phyloP scores from a whole-genome alignment of 768 basidiomycete genomes.

The Rickenella mellea region DNA sequence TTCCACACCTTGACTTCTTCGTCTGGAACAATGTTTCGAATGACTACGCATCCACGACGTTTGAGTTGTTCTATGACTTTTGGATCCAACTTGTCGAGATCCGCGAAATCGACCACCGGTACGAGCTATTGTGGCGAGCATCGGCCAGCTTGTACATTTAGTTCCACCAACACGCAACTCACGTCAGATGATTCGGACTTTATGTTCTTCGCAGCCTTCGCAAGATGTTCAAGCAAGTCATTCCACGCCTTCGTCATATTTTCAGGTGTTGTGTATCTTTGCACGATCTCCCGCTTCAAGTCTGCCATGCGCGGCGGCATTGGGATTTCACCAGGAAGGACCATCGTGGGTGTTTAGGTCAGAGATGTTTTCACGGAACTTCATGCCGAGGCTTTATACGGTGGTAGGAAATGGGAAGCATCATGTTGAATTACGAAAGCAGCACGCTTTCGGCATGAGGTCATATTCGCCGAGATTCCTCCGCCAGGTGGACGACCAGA shows the following conservation, averaged over 20 bases:
- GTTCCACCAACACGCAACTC: slow-evolving; percentile 10
- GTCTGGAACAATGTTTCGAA: slow-evolving; percentile 50
- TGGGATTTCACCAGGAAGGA: too few species aligned
- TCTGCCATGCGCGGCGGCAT: slow-evolving; percentile 43
- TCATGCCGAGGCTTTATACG: too few species aligned
- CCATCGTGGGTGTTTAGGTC: too few species aligned
- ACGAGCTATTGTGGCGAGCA: slow-evolving; percentile 33
- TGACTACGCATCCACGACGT: slow-evolving; percentile 49
- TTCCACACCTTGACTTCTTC: slow-evolving; percentile 51
- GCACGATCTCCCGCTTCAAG: slow-evolving; percentile 48
- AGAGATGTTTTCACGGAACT: too few species aligned
- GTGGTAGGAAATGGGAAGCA: too few species aligned
- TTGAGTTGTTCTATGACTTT: slow-evolving; percentile 42
- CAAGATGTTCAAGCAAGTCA: slow-evolving; percentile 45
- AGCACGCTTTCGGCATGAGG: too few species aligned
- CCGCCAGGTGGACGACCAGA: too few species aligned
- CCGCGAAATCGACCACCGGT: slow-evolving; percentile 50
- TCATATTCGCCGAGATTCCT: too few species aligned
- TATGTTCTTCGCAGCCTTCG: slow-evolving; percentile 33
- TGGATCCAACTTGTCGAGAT: slow-evolving; percentile 35
- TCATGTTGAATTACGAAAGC: too few species aligned
- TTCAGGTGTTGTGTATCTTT: slow-evolving; percentile 36
- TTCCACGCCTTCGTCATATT: slow-evolving; percentile 46
- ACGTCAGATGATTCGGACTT: slow-evolving; percentile 40
- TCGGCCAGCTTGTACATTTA: background rate